phyloP scores from a whole-genome alignment of 139 green algal genomes.

The Zygnema circumcarinatum region DNA sequence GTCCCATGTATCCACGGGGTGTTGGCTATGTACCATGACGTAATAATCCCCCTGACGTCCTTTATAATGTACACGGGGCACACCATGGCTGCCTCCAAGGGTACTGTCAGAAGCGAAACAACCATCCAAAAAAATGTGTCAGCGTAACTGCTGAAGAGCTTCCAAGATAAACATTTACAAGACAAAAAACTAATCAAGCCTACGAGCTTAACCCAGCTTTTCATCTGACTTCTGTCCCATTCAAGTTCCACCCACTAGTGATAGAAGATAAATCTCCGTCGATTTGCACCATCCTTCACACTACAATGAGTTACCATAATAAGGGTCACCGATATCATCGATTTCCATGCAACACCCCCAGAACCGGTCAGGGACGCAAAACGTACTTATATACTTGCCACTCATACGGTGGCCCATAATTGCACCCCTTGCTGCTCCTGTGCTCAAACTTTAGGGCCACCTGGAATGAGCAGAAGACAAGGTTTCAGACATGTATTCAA shows the following conservation, averaged over 20 bases:
- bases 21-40: conserved; percentile 95
- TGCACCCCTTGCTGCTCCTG: conserved; percentile 94
- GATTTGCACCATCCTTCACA: too few species aligned
- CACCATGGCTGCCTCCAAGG: conserved; percentile 58
- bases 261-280: too few species aligned
- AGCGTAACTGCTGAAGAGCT: conserved; percentile 33
- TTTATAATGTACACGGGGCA: conserved; percentile 97
- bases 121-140: not conserved
- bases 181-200: too few species aligned
- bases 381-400: conserved; percentile 94
- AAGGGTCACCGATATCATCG: too few species aligned
- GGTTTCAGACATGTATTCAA: conserved; percentile 22
- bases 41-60: conserved; percentile 96
- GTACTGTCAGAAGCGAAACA: conserved; percentile 58
- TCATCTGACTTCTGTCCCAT: too few species aligned
- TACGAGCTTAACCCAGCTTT: too few species aligned
- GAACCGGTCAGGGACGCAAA: too few species aligned
- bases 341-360: too few species aligned
- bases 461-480: conserved; percentile 60
- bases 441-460: conserved; percentile 98
- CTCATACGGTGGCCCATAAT: conserved; percentile 97
- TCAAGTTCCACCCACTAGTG: too few species aligned
- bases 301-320: too few species aligned
- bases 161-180: too few species aligned
- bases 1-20: too few species aligned